Evolutionary conservation across 2,329 filamentous ascomycete genomes (phyloP), one percentile per base, ranked within the genome.

Genomic region (Penicillium sp.): DNA sequence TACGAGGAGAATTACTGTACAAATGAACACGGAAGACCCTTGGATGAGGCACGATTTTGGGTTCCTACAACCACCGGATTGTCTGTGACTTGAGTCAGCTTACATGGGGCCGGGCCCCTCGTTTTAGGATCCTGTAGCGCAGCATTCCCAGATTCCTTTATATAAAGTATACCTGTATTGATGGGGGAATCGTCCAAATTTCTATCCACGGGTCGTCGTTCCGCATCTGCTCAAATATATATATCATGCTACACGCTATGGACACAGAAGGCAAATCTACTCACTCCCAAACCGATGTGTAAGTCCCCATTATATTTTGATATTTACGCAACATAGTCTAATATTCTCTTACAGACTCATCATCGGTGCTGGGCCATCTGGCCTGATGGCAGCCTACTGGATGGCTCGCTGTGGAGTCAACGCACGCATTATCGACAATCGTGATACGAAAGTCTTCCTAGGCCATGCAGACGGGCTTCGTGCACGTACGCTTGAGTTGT

Each of bases 361-460:
- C 41, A 68, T 83, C 8, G 81, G 81, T 19, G 81, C 81, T 17
- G 81, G 81, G 13, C 81, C 81, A 2, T 73, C 78, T 9, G 78
- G 77, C 13, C 70, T 82, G 9, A 79, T 82, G 69, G 74, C 78
- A n/a, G 80, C 79, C 13, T 77, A 77, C 13, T 82, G 81, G 75
- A 76, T 82, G 68, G 73, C 79, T 10, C 74, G 75, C 42, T 81
- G 77, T 61, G 77, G 78, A 19, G 77, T 84, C 58, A 77, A 76
- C 5, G 76, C 80, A 7, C 73, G 80, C 37, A 79, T 84, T 17
- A 69, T 84, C 33, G 78, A 80, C 60, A 79, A 80, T 55, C 69
- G 75, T 58, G 68, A 69, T 0, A 75, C 71, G 1, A 77, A 78
- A 55, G 66, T 73, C 29, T 66, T 69, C 54, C 61, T 64, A 6